Conservation (phyloP, 2,329 filamentous ascomycete species). For the Venturia carpophila region DNA sequence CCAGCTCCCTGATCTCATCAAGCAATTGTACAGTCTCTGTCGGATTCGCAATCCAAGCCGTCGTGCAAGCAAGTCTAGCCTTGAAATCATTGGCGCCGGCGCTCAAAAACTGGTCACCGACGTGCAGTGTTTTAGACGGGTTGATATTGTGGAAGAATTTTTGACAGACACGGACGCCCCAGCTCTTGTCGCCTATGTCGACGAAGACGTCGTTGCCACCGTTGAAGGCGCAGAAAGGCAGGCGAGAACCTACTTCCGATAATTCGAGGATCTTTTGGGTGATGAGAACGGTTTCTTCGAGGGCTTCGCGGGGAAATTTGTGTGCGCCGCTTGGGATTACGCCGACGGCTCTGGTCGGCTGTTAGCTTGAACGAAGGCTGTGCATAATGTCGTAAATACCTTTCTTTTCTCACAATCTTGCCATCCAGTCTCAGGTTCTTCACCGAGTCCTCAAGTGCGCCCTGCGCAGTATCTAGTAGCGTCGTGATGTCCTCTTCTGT, state of each 20-base stretch:
- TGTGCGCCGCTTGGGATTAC: constrained; percentile 51
- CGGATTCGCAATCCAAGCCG: constrained; percentile 93
- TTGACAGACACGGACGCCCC: constrained; percentile 90
- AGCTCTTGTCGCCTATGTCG: constrained; percentile 95
- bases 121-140: constrained; percentile 76
- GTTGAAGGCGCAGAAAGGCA: constrained; percentile 98
- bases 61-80: constrained; percentile 83
- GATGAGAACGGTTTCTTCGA: constrained; percentile 93
- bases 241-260: constrained; percentile 54
- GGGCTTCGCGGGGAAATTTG: constrained; percentile 73
- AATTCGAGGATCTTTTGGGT: constrained; percentile 89
- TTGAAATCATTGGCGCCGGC: constrained; percentile 97
- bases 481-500: constrained; percentile 65
- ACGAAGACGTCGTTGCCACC: constrained; percentile 95
- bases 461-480: constrained; percentile 84
- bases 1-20: constrained; percentile 60
- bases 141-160: constrained; percentile 73
- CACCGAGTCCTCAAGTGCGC: constrained; percentile 73
- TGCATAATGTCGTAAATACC: constrained; percentile 30
- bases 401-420: constrained; percentile 75
- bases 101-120: constrained; percentile 91
- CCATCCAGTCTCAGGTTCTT: constrained; percentile 72
- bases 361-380: neutral
- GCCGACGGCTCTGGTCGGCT: constrained; percentile 34
- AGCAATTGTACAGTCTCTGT: constrained; percentile 81